These are phyloP conservation scores for Rasamsonia emersonii DNA, from an alignment of 2,329 filamentous ascomycete genomes.

Conservation along the genomic window DNA sequence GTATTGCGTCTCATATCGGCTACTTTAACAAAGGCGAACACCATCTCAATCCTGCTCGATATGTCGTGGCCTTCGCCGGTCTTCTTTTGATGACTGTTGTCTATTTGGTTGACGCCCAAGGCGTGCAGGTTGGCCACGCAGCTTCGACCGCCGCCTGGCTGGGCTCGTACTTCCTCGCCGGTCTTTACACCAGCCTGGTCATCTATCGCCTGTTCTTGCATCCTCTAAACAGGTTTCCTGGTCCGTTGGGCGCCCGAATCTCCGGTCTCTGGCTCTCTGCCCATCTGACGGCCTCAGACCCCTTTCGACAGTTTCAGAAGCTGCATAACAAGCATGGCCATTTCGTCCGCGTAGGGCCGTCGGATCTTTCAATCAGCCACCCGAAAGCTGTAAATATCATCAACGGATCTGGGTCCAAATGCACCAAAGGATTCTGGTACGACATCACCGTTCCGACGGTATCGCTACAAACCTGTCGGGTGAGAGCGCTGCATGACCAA, in stretches of 20 bases:
- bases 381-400: constrained; percentile 29
- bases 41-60: constrained; percentile 10
- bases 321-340: constrained; percentile 28
- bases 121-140: neutral
- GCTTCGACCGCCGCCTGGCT: neutral
- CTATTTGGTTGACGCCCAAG: constrained; percentile 2
- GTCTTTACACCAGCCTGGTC: constrained; percentile 22
- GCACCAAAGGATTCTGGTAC: constrained; percentile 36
- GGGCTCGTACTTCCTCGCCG: constrained; percentile 4
- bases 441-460: constrained; percentile 21
- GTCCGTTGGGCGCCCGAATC: constrained; percentile 24
- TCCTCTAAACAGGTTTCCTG: constrained; percentile 12
- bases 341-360: constrained; percentile 28
- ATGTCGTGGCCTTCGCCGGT: constrained; percentile 6
- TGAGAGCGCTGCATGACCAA: constrained; percentile 28
- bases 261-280: constrained; percentile 21
- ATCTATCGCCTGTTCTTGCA: constrained; percentile 15
- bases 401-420: constrained; percentile 30
- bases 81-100: constrained; percentile 6
- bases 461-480: constrained; percentile 32
- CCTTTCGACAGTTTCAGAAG: constrained; percentile 16
- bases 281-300: constrained; percentile 16
- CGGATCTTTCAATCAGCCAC: constrained; percentile 27
- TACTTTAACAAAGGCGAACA: constrained; percentile 15
- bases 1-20: constrained; percentile 8